phyloP scores from a whole-genome alignment of 2,329 filamentous ascomycete species.

The Botrytis pseudocinerea region DNA sequence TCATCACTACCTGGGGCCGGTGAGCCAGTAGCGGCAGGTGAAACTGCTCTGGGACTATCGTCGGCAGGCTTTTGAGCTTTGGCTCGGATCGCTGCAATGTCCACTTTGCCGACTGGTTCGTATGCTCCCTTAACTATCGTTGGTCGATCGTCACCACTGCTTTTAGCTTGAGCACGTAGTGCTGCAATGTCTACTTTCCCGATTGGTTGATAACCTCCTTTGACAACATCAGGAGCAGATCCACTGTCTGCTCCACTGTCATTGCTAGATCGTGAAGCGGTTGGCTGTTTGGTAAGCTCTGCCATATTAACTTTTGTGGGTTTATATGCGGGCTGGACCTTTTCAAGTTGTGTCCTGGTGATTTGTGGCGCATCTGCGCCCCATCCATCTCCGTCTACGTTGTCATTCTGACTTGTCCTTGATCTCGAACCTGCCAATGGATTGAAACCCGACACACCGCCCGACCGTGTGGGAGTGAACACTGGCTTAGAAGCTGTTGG shows the following conservation, averaged over 20 bases:
- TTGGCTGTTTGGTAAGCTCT: constrained; percentile 71
- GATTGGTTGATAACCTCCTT: constrained; percentile 85
- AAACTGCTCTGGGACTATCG: constrained; percentile 42
- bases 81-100: constrained; percentile 90
- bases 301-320: constrained; percentile 94
- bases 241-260: constrained; percentile 49
- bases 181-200: constrained; percentile 98
- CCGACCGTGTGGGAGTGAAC: constrained; percentile 72
- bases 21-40: constrained; percentile 47
- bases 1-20: constrained; percentile 45
- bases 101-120: constrained; percentile 92
- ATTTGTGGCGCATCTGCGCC: constrained; percentile 90
- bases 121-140: constrained; percentile 88
- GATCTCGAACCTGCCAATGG: constrained; percentile 67
- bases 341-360: constrained; percentile 83
- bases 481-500: constrained; percentile 84
- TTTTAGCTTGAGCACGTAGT: constrained; percentile 73
- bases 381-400: constrained; percentile 86
- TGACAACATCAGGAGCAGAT: constrained; percentile 64
- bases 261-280: constrained; percentile 58
- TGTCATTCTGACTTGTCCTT: constrained; percentile 52
- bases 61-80: constrained; percentile 67
- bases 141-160: constrained; percentile 74
- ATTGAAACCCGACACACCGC: constrained; percentile 57
- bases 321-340: constrained; percentile 88